Percentiles rank a stretch among this genome's conserved stretches.
phyloP scores from a whole-genome alignment of 305 asterid genomes.

The Ajuga reptans region DNA sequence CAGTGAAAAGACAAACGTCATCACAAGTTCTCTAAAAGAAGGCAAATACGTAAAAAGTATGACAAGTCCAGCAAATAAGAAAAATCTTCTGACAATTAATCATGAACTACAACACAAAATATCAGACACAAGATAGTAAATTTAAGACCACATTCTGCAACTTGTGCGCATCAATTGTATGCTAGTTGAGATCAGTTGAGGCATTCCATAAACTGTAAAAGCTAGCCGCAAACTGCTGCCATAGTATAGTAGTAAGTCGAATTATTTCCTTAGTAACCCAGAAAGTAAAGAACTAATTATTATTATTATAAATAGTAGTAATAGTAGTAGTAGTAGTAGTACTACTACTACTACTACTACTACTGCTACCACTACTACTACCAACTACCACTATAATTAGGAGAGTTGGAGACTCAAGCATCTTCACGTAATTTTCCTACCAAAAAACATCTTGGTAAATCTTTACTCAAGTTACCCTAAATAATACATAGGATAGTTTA shows the following conservation, averaged over 20 bases:
- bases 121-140: not conserved
- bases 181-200: not conserved
- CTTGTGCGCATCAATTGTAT: not conserved
- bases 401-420: not conserved
- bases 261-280: not conserved
- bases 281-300: not conserved
- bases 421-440: not conserved
- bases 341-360: too few relatives aligned
- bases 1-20: conserved; percentile 19
- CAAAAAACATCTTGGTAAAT: not conserved
- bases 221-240: not conserved
- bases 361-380: too few relatives aligned
- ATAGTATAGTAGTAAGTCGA: not conserved
- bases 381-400: too few relatives aligned
- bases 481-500: too few relatives aligned
- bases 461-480: not conserved
- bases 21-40: not conserved
- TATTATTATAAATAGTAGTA: too few relatives aligned
- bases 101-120: not conserved
- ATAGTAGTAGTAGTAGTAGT: too few relatives aligned
- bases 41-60: not conserved
- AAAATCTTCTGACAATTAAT: not conserved
- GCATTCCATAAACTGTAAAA: not conserved
- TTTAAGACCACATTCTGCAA: not conserved
- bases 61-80: not conserved